Conservation (phyloP, 2,329 filamentous ascomycete genomes). For the Xylaria sp. region DNA sequence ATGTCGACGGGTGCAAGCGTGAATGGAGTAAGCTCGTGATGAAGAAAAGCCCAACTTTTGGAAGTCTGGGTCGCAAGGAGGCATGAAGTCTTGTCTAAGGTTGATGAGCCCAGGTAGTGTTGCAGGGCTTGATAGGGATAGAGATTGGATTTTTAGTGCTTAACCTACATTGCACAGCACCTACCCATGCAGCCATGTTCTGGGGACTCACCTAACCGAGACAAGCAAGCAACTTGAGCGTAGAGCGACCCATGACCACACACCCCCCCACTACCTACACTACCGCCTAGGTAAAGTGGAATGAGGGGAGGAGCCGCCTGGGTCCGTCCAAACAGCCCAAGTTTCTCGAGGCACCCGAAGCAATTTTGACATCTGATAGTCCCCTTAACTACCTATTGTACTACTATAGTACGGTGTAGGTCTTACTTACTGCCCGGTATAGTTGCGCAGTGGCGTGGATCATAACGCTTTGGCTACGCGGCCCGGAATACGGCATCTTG, state of each 20-base stretch:
- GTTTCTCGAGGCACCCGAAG: not conserved
- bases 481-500: slow-evolving; percentile 16
- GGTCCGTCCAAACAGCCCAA: too few species aligned
- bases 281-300: too few species aligned
- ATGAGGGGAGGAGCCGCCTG: not conserved
- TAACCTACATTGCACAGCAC: too few species aligned
- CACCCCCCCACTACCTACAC: not conserved
- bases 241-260: not conserved
- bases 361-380: not conserved
- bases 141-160: too few species aligned
- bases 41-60: slow-evolving; percentile 6
- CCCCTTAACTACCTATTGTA: too few species aligned
- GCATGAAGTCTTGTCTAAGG: too few species aligned
- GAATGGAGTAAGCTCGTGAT: slow-evolving; percentile 27
- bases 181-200: not conserved
- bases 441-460: slow-evolving; percentile 8
- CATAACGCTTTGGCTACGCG: slow-evolving; percentile 11
- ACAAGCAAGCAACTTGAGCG: not conserved
- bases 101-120: too few species aligned
- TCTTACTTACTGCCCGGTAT: too few species aligned
- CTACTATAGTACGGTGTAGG: too few species aligned
- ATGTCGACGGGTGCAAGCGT: slow-evolving; percentile 22
- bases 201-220: not conserved
- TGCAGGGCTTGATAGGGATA: too few species aligned
- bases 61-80: slow-evolving; percentile 4